Evolutionary conservation across 2,329 filamentous ascomycete genomes (phyloP), one percentile per base, ranked within the genome.

Genomic region (Pseudogymnoascus sp.): DNA sequence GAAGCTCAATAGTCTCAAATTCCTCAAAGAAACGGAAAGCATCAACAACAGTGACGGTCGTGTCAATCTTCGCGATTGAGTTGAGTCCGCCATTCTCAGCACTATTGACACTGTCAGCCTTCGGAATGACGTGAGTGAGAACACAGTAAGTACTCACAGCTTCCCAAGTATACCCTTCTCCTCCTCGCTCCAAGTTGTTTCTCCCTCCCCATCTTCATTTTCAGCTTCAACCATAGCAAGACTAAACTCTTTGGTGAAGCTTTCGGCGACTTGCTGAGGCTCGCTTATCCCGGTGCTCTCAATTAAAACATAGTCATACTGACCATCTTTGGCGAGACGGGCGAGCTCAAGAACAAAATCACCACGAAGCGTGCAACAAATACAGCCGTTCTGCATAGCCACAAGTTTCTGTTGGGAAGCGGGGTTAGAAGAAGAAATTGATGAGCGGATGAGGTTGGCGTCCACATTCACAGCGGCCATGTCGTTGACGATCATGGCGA

Each of bases 401-500:
- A 89, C 83, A 33, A 89, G 78, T 66, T 88, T 87, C 67, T 88
- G 85, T 40, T 83, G 80, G 2, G 81, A 82, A 37, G 88, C 74
- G 23, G 79, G 80, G 68, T 85, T 80, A 83, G 0, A 88, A 75
- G 4, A 83, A 79, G 0, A 85, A 86, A 64, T 89, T 86, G 67
- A 89, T 83, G 67, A 89, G 89, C 60, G 88, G 76, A 0, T 82
- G 83, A 15, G 17, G 40, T 59, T 64, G 23, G 17, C 19, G 42
- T 31, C 17, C 13, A 15, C 10, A 74, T 79, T 67, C 60, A 82
- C 80, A 37, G 80, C 79, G 65, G 83, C 83, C 75, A 90, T 89
- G 65, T 90, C 88, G 67, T 91, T 90, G 38, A 91, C 87, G 21
- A 90, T 87, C 13, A 90, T 83, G 0, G 87, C 88, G 64, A 91